Percentiles rank a stretch among this genome's conserved stretches.
These are phyloP conservation scores for Pelagomonas calceolata DNA, from an alignment of 108 stramenopile genomes.

Conservation along the genomic window DNA sequence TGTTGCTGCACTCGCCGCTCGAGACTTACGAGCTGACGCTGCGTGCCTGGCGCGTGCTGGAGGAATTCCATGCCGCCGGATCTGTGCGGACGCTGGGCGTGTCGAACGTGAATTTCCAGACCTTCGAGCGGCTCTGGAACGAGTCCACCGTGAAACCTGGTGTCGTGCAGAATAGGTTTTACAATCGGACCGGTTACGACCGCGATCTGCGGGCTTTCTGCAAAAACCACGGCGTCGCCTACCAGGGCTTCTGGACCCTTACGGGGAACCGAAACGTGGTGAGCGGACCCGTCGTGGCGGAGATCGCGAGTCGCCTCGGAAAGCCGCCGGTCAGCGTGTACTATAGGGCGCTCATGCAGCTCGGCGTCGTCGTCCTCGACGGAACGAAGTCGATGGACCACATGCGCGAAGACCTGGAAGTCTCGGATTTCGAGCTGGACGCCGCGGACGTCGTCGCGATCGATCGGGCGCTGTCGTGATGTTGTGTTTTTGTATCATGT, in stretches of 20 bases:
- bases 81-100: slow-evolving; percentile 56
- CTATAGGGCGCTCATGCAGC: too few species aligned
- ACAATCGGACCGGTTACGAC: slow-evolving; percentile 58
- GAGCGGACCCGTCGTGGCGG: not conserved
- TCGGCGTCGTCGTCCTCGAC: too few species aligned
- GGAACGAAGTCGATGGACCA: too few species aligned
- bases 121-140: slow-evolving; percentile 26
- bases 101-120: slow-evolving; percentile 42
- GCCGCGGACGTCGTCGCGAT: too few species aligned
- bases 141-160: slow-evolving; percentile 60
- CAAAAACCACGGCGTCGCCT: slow-evolving; percentile 55
- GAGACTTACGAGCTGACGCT: slow-evolving; percentile 35
- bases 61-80: slow-evolving; percentile 9
- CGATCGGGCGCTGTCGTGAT: too few species aligned
- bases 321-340: too few species aligned
- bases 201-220: slow-evolving; percentile 58
- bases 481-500: too few species aligned
- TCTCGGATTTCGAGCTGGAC: too few species aligned
- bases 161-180: slow-evolving; percentile 76
- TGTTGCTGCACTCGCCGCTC: slow-evolving; percentile 54
- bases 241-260: slow-evolving; percentile 69
- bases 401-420: too few species aligned
- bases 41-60: slow-evolving; percentile 59
- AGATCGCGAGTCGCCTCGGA: too few species aligned
- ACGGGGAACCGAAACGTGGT: slow-evolving; percentile 54